Evolutionary conservation across 768 basidiomycete species (phyloP), one percentile per base, ranked within the genome.

Genomic region (Boletus fagicola): DNA sequence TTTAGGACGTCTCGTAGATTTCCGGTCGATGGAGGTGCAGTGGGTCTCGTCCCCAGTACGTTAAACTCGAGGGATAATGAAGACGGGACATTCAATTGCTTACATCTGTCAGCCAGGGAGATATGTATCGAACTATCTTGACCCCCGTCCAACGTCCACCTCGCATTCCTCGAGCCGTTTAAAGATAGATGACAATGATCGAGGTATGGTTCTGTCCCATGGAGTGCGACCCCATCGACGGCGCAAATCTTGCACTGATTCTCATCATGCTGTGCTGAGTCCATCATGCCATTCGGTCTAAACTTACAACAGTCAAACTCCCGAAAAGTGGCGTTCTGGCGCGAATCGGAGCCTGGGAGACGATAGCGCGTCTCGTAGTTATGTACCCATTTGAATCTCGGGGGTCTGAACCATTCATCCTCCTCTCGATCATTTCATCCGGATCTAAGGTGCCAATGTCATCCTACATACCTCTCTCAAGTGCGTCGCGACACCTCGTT

Each of bases 21-120:
- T 18, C 65, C 58, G 62, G 52, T 40, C 49, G 58, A 54, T 60
- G 33, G 11, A 58, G 85, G 84, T 15, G 80, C 48, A 62, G 76
- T 49, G 77, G 73, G 76, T 80, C 46, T 81, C 77, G 79, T 78
- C n/a, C 78, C 73, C 77, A 46, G 57, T 68, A 56, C 57, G 60
- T 63, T 40, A 52, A 46, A 45, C 47, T 56, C 42, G 28, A n/a
- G n/a, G n/a, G n/a, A n/a, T n/a, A n/a, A 24, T 35, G 56, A 56
- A 43, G 42, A 43, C 46, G 35, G 22, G 28, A 43, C 43, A 12
- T 45, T 33, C 38, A 31, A 42, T 53, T 9, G 18, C 22, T 30
- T 47, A 15, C 18, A 50, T 40, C 18, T 28, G 57, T 28, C 52
- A 53, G 48, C 16, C 44, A 42, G 45, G 18, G 18, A 46, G 20